Evolutionary conservation across 2,329 filamentous ascomycete species (phyloP), one percentile per base, ranked within the genome.

Genomic region (Sphaerulina musiva): DNA sequence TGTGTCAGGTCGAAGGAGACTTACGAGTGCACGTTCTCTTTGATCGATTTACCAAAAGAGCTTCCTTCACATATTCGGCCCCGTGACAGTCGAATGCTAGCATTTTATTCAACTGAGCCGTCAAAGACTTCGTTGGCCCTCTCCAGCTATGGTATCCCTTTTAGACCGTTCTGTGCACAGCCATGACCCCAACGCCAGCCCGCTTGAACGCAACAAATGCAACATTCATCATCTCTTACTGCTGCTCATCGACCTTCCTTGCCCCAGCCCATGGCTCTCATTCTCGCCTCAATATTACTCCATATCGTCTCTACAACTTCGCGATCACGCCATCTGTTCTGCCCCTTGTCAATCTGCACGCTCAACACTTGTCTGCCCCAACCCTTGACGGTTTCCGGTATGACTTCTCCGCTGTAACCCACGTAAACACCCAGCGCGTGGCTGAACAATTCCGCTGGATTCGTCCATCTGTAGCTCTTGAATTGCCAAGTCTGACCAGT

Each of bases 401-500:
- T 73, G 58, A 83, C 80, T 67, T 97, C 91, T 47, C 88, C 90
- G 57, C 87, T 82, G 89, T 90, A 97, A 3, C 93, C 93, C 2
- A 98, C 84, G 67, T 89, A 95, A 47, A 98, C 77, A 53, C 93
- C 93, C 11, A 89, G 78, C 2, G 89, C 87, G 67, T 96, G 88
- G 62, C 84, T 83, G 75, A 98, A 98, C 47, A 98, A 78, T 67
- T 97, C 93, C 11, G 84, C 80, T 0, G 93, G 88, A 53, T 86
- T 85, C 62, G 85, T 85, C 89, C 93, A 98, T 73, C 95, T 95
- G 80, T 98, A 98, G 62, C 84, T 87, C 74, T 96, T 95, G 76
- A 98, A 98, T 73, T 98, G 93, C 93, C 93, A 98, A 8, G 86
- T 84, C 74, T 98, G 93, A 34, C 93, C 93, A 0, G 93, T 98